A percentile compares a stretch with the other conserved stretches of the same genome.
These are phyloP conservation scores for Talaromyces ruber DNA, from an alignment of 495 filamentous ascomycete genomes.

Conservation along the genomic window DNA sequence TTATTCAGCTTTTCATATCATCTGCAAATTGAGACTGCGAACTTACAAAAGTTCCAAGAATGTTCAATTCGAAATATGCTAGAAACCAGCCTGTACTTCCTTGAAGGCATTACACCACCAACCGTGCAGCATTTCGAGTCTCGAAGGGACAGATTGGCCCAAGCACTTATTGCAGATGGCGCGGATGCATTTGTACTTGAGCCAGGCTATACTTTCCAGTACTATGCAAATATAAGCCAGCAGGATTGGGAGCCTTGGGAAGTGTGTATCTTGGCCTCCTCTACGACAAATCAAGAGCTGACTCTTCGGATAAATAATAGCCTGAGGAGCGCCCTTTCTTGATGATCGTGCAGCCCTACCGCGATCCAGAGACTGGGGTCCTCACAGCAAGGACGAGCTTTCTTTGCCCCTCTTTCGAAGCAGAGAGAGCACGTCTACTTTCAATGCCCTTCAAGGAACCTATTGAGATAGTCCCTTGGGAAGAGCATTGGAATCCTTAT, in stretches of 20 bases:
- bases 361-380: conserved; percentile 15
- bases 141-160: conserved; percentile 36
- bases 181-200: conserved; percentile 45
- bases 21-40: background rate
- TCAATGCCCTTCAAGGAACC: conserved; percentile 38
- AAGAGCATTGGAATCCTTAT: conserved; percentile 52
- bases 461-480: conserved; percentile 40
- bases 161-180: conserved; percentile 31
- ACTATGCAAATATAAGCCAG: conserved; percentile 48
- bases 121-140: conserved; percentile 30
- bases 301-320: conserved; percentile 5
- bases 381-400: conserved; percentile 40
- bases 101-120: conserved; percentile 33
- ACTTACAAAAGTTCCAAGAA: conserved; percentile 19
- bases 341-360: conserved; percentile 39
- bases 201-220: conserved; percentile 50
- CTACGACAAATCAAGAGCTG: background rate
- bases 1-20: background rate
- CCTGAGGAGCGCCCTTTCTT: conserved; percentile 50
- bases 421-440: conserved; percentile 40
- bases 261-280: conserved; percentile 4
- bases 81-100: conserved; percentile 32
- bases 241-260: conserved; percentile 51
- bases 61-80: conserved; percentile 37
- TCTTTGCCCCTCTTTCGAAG: conserved; percentile 45